Conservation (phyloP, 805 yeast species). For the Wickerhamomyces hampshirensis region DNA sequence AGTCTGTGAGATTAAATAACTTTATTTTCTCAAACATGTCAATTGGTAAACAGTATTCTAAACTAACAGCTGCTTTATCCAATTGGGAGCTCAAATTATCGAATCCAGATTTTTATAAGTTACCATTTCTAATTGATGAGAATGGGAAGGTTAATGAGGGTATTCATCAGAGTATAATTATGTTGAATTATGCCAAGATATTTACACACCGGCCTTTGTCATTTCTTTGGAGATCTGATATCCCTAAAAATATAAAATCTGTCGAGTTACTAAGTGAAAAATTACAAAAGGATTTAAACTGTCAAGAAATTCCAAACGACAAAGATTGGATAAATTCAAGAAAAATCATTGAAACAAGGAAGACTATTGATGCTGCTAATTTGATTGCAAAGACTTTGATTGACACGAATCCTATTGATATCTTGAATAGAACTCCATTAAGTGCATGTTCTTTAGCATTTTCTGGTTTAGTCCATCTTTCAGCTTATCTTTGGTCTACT, state of each 20-base stretch:
- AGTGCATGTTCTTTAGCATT: constrained; percentile 51
- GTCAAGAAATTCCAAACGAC: constrained; percentile 25
- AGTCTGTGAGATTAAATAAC: constrained; percentile 43
- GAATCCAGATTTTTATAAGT: constrained; percentile 36
- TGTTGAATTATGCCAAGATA: constrained; percentile 48
- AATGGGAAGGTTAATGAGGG: constrained; percentile 48
- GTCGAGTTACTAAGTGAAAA: constrained; percentile 22
- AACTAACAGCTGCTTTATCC: constrained; percentile 42
- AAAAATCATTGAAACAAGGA: constrained; percentile 47
- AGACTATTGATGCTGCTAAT: constrained; percentile 51
- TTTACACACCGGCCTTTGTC: constrained; percentile 52
- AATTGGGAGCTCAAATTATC: constrained; percentile 46
- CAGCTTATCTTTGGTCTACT: constrained; percentile 50
- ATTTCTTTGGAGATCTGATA: constrained; percentile 45
- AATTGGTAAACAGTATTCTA: constrained; percentile 31
- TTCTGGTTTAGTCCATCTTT: constrained; percentile 45
- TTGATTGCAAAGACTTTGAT: constrained; percentile 41
- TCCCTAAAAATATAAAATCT: constrained; percentile 37
- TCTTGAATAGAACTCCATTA: constrained; percentile 43
- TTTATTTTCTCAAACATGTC: constrained; percentile 38
- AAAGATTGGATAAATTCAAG: constrained; percentile 36
- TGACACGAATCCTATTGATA: constrained; percentile 41
- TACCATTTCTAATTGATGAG: constrained; percentile 38
- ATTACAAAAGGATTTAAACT: constrained; percentile 25
- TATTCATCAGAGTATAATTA: constrained; percentile 44